Conservation (phyloP, 805 yeast species). For the Yarrowia sp. region DNA sequence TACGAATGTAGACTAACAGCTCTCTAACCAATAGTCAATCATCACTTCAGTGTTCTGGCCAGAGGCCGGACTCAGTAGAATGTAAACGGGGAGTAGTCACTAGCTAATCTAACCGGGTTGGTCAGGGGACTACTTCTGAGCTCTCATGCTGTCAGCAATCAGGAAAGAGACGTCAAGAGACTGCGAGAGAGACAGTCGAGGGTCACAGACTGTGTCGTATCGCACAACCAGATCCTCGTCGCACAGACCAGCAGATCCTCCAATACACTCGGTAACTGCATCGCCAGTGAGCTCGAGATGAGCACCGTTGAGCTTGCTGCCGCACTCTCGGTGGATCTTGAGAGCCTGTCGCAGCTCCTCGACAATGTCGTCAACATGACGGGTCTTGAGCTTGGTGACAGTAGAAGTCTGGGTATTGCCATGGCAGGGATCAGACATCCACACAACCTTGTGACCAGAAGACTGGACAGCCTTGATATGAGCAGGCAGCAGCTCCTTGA, state of each 20-base stretch:
- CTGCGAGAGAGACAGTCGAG: constrained; percentile 52
- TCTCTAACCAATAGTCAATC: not conserved
- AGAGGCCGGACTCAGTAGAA: constrained; percentile 30
- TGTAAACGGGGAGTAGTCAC: not conserved
- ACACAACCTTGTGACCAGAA: constrained; percentile 53
- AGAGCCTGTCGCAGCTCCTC: constrained; percentile 52
- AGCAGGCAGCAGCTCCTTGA: constrained; percentile 50
- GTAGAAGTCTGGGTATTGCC: constrained; percentile 55
- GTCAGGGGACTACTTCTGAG: constrained; percentile 17
- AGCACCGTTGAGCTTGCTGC: constrained; percentile 52
- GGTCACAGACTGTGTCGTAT: constrained; percentile 56
- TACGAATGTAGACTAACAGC: too few relatives aligned
- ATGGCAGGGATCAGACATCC: constrained; percentile 57
- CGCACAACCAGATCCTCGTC: constrained; percentile 53
- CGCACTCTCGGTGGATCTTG: constrained; percentile 49
- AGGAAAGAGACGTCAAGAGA: constrained; percentile 54
- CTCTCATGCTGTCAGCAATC: constrained; percentile 50
- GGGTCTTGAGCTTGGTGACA: constrained; percentile 52
- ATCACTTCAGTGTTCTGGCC: constrained; percentile 4
- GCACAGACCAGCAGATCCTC: constrained; percentile 52
- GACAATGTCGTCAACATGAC: constrained; percentile 55
- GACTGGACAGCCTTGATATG: constrained; percentile 53
- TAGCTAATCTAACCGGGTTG: too few relatives aligned
- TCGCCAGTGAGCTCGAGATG: constrained; percentile 56
- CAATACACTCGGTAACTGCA: constrained; percentile 55